Evolutionary conservation across 2,329 filamentous ascomycete species (phyloP).

Genomic region (Penicillium griseofulvum): DNA sequence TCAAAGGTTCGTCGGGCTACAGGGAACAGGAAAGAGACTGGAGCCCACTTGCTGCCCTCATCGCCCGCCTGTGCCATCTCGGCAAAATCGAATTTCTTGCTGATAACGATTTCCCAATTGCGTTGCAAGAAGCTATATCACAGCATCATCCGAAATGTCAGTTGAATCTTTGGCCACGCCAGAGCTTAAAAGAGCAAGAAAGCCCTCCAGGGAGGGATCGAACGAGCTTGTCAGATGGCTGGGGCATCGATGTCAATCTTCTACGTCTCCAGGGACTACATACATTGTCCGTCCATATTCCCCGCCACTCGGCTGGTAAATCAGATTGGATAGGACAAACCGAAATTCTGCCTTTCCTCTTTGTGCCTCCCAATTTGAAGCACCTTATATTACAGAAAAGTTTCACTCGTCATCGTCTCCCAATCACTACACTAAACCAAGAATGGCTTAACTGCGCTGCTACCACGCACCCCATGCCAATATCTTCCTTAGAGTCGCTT

Average conservation of each 20-base stretch:
- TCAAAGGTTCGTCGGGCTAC: background rate
- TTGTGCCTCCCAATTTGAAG: constrained; percentile 1
- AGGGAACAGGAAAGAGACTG: background rate
- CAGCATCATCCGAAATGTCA: constrained; percentile 4
- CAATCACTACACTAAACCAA: background rate
- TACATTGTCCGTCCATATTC: background rate
- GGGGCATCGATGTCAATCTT: background rate
- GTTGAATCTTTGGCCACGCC: background rate
- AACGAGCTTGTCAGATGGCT: no score
- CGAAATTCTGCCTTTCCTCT: constrained; percentile 3
- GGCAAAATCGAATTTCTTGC: constrained; percentile 1
- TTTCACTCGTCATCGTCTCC: background rate
- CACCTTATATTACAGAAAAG: background rate
- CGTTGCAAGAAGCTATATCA: background rate
- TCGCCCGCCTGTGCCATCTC: background rate
- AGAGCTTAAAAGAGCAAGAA: background rate
- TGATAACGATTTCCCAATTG: background rate
- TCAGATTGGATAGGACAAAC: background rate
- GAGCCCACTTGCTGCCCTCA: constrained; percentile 5
- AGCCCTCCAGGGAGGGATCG: background rate
- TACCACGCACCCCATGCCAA: background rate
- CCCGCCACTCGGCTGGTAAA: background rate
- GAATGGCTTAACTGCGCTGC: background rate
- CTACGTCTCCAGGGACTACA: constrained; percentile 2
- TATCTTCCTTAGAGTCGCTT: constrained; percentile 5